A percentile compares a stretch with the other conserved stretches of the same genome.
These are phyloP conservation scores for Toxoplasma gondii DNA, from an alignment of 169 alveolate species.

Conservation along the genomic window DNA sequence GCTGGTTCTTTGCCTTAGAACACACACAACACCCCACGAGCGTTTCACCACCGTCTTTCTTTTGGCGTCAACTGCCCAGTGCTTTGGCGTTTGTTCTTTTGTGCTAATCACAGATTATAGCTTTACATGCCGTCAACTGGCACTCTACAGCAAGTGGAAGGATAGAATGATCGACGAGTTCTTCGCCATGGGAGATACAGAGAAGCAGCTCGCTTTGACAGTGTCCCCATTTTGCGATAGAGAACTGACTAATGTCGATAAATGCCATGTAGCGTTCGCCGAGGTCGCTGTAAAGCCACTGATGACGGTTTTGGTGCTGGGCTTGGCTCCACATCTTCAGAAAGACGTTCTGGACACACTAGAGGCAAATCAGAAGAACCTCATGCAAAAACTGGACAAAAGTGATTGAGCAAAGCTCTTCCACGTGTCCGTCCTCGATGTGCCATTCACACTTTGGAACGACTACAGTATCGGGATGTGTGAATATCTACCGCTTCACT, in stretches of 20 bases:
- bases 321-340: constrained; percentile 8
- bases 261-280: constrained; percentile 28
- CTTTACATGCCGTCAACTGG: constrained; percentile 77
- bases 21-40: no score
- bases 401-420: not conserved
- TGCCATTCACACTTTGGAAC: no score
- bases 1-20: no score
- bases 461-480: no score
- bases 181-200: constrained; percentile 84
- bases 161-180: constrained; percentile 82
- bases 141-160: constrained; percentile 81
- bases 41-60: no score
- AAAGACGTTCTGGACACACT: constrained; percentile 32
- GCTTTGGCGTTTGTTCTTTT: constrained; percentile 34
- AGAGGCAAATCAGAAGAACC: constrained; percentile 25
- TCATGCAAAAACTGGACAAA: not conserved
- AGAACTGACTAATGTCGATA: constrained; percentile 74
- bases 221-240: constrained; percentile 82
- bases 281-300: constrained; percentile 49
- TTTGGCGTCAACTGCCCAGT: not conserved
- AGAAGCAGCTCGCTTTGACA: constrained; percentile 81
- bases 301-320: constrained; percentile 17
- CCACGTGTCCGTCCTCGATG: no score
- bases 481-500: no score
- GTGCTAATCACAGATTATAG: constrained; percentile 70